Evolutionary conservation across 345 rosid genomes (phyloP).

Genomic region (Salix exigua): DNA sequence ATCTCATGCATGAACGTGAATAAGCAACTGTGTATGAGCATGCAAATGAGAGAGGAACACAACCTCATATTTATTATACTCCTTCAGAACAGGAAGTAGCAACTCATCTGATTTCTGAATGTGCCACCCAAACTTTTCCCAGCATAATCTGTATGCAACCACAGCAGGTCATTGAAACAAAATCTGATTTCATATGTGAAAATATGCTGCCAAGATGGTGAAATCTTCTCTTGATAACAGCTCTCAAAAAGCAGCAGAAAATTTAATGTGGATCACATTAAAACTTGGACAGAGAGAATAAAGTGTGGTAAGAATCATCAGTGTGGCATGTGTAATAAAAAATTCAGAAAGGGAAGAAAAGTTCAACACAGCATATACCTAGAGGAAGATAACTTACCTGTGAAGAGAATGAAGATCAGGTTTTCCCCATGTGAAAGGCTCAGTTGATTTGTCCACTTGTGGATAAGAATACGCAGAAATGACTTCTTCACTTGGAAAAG

Average conservation of each 20-base stretch:
- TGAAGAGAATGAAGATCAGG: constrained; percentile 77
- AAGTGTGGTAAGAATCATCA: too few relatives aligned
- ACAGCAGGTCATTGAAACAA: neutral
- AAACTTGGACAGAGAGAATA: too few relatives aligned
- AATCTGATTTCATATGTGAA: neutral
- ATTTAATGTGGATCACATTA: too few relatives aligned
- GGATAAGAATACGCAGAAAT: constrained; percentile 72
- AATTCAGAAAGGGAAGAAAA: neutral
- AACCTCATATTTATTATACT: constrained; percentile 89
- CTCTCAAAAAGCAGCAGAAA: too few relatives aligned
- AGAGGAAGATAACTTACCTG: constrained; percentile 39
- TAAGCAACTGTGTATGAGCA: neutral
- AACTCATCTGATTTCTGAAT: constrained; percentile 76
- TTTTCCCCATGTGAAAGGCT: constrained; percentile 88
- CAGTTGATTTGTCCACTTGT: constrained; percentile 92
- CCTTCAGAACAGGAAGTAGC: constrained; percentile 81
- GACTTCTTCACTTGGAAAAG: constrained; percentile 89
- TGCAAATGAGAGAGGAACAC: constrained; percentile 8
- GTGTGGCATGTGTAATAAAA: neutral
- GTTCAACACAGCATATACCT: neutral
- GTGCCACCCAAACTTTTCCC: constrained; percentile 94
- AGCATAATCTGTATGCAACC: constrained; percentile 62
- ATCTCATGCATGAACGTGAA: neutral
- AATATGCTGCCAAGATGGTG: neutral
- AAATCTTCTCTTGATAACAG: too few relatives aligned